Base-by-base conservation (phyloP, 352 stramenopile species). In the Pythium scleroteichum region DNA sequence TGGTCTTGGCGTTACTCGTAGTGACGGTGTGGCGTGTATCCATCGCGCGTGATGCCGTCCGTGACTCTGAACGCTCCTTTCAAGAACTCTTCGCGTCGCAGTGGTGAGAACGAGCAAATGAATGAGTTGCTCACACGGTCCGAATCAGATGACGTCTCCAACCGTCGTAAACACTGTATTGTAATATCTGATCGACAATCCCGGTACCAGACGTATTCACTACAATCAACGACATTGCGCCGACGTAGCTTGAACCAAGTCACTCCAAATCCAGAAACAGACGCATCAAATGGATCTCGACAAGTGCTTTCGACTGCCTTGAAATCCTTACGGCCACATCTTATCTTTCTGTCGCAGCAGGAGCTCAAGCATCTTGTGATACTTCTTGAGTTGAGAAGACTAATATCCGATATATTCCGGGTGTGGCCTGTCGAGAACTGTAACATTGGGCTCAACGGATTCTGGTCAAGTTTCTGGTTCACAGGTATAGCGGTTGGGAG, bases 361-460 rank as follows among this genome's bases (percentile, higher is more conserved):
- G 66, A 78, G 38, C 59, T 78, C 13, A 65, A 64, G 22, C 66
- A 78, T 19, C 52, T 73, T 14, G 57, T 73, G 3, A 56, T 64
- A 20, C 40, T 76, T 20, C 49, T 72, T 9, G 65, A 76, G 32
- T 29, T 73, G 19, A 55, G 64, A 27, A 27, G 51, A 4, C 42
- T 78, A 0, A 14, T 64, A 9, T 63, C 57, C 2, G 70, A 75
- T 38, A 47, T 75, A 4, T 53, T 74, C 39, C 66, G 51, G 33
- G 56, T 78, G 9, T 78, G 70, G 70, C 70, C 62, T 3, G 20
- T 49, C 13, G 70, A 78, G 53, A 75, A 75, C 51, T 66, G 70
- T 3, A 78, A 75, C 53, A 72, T 78, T 46, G 66, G 70, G 3
- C 63, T 78, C 33, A 48, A 53, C 17, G 62, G 58, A 1, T 72